Conservation (phyloP, 331 rosid species). For the Cydonia oblonga region DNA sequence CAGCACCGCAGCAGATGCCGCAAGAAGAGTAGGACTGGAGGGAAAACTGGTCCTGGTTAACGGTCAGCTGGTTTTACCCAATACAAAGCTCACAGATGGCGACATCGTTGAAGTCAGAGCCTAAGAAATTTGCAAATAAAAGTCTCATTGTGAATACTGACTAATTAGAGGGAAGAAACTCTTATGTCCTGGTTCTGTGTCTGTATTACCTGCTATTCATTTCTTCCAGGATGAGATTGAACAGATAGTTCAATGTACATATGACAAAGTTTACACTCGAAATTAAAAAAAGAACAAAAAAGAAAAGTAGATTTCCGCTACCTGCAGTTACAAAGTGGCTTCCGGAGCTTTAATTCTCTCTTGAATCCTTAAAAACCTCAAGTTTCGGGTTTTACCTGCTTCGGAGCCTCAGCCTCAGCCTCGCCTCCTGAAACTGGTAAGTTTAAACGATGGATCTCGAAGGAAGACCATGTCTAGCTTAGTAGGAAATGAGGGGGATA, state of each 20-base stretch:
- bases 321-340: too few relatives aligned
- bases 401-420: too few relatives aligned
- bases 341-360: too few relatives aligned
- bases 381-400: too few relatives aligned
- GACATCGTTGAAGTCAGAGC: slow-evolving; percentile 85
- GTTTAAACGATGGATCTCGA: too few relatives aligned
- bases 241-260: neutral
- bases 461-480: too few relatives aligned
- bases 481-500: too few relatives aligned
- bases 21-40: slow-evolving; percentile 69
- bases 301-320: too few relatives aligned
- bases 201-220: neutral
- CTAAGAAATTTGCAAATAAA: slow-evolving; percentile 19
- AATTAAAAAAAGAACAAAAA: neutral
- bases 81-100: slow-evolving; percentile 77
- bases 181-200: neutral
- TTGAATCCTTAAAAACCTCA: too few relatives aligned
- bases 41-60: slow-evolving; percentile 76
- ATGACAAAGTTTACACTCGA: neutral
- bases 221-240: neutral
- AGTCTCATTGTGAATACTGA: neutral
- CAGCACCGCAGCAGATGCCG: slow-evolving; percentile 95
- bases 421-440: too few relatives aligned
- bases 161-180: neutral
- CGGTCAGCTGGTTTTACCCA: slow-evolving; percentile 67